These are phyloP conservation scores for Groenewaldozyma sp. DNA, from an alignment of 1,139 yeast species.

Conservation along the genomic window DNA sequence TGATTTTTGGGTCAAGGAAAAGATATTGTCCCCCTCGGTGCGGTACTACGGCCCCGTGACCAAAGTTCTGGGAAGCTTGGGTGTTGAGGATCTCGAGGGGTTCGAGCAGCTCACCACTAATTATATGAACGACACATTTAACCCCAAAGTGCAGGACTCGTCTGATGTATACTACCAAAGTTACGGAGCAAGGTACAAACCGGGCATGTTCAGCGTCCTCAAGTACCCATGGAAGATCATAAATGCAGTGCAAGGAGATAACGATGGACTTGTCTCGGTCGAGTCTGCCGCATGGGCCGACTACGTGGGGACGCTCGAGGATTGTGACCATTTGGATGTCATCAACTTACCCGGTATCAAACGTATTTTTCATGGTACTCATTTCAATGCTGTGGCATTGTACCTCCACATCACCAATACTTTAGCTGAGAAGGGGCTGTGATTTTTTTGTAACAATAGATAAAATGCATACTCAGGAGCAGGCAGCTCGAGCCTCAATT, in stretches of 20 bases:
- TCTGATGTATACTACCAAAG: constrained; percentile 66
- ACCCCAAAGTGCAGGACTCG: constrained; percentile 42
- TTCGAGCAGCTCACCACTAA: constrained; percentile 43
- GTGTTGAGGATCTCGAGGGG: constrained; percentile 17
- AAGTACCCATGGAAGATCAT: constrained; percentile 55
- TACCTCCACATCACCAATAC: constrained; percentile 67
- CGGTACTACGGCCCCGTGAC: constrained; percentile 8
- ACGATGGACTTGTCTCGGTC: constrained; percentile 83
- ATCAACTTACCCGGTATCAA: constrained; percentile 38
- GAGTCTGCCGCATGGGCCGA: constrained; percentile 76
- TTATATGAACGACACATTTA: constrained; percentile 43
- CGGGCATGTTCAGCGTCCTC: constrained; percentile 55
- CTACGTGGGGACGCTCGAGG: constrained; percentile 65
- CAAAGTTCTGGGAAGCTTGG: constrained; percentile 10
- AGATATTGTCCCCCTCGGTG: constrained; percentile 4
- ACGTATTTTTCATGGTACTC: constrained; percentile 27
- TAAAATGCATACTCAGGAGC: no score
- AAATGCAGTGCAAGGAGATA: constrained; percentile 41
- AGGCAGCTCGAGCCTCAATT: no score
- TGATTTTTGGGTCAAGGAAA: constrained; percentile 30
- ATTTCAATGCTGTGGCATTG: constrained; percentile 63
- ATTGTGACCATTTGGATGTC: constrained; percentile 78
- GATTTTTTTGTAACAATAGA: no score
- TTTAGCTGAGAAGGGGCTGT: constrained; percentile 57
- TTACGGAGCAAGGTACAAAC: constrained; percentile 67